These are phyloP conservation scores for Musa balbisiana DNA, from an alignment of 202 grass and related monocot species.

Conservation along the genomic window DNA sequence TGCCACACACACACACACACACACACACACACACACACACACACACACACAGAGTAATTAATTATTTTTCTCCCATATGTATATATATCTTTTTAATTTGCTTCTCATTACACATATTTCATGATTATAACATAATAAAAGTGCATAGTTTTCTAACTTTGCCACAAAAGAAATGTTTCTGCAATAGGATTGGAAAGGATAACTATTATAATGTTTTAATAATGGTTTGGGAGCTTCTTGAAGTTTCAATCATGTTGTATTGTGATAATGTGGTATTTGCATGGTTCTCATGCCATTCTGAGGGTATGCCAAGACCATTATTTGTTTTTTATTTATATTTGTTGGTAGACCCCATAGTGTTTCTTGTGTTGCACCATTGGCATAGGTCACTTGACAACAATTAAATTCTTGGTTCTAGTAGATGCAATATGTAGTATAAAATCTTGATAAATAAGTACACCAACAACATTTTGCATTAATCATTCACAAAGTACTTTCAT, in stretches of 20 bases:
- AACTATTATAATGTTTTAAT: not conserved
- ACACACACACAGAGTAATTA: too few relatives aligned
- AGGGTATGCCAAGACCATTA: not conserved
- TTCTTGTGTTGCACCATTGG: not conserved
- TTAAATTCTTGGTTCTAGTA: not conserved
- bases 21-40: too few relatives aligned
- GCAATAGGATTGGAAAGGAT: not conserved
- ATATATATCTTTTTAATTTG: not conserved
- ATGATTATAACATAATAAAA: not conserved
- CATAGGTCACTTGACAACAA: not conserved
- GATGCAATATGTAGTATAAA: not conserved
- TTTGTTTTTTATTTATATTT: not conserved
- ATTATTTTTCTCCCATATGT: not conserved
- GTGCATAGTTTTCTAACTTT: not conserved
- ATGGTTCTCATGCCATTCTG: not conserved
- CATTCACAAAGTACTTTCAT: not conserved
- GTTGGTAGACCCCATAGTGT: not conserved
- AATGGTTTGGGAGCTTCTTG: not conserved
- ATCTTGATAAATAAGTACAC: not conserved
- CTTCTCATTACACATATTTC: not conserved
- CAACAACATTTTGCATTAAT: not conserved
- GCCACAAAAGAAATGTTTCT: not conserved
- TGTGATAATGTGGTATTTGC: not conserved
- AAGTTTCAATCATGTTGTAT: too few relatives aligned
- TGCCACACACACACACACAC: too few relatives aligned